Evolutionary conservation across 2,329 filamentous ascomycete species (phyloP), one percentile per base, ranked within the genome.

Genomic region (Diplodia intermedia): DNA sequence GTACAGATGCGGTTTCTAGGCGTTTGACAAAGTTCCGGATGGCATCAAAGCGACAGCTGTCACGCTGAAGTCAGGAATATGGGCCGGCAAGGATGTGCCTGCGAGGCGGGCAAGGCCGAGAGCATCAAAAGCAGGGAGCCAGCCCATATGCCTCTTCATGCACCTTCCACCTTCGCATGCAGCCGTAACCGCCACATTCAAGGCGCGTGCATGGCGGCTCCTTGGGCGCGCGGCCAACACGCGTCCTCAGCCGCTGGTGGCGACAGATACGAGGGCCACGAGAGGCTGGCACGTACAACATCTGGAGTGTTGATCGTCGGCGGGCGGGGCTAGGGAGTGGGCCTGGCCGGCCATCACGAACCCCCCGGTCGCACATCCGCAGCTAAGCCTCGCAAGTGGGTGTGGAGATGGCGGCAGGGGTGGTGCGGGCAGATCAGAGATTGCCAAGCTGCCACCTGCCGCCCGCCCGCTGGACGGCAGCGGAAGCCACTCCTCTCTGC

Each of bases 351-450:
- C 1, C 33, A 36, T 20, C n/a, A 11, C 18, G 29, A 18, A n/a
- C 36, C 15, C n/a, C 60, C 60, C 47, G 50, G 60, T 33, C 31
- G 60, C 47, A 52, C 60, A 63, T 63, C 57, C 60, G 60, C 60
- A 63, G 60, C 60, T 63, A 52, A 63, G 60, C 60, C 60, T 63
- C 60, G 26, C 29, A 2, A 26, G 29, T 26, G 60, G 29, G 18
- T 23, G 60, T 43, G 23, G 38, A 31, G n/a, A 29, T 33, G 50
- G 36, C 54, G 7, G 38, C 56, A 60, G 38, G 56, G 56, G 38
- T 47, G 23, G 15, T 11, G 33, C 33, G 57, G n/a, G 40, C 57
- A 43, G 57, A 62, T 62, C 57, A 47, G 43, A 47, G 40, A 26
- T 49, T 31, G 57, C 57, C 57, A 62, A 62, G 57, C 57, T 33